Evolutionary conservation across 306 rosid species (phyloP).

Genomic region (Oxytropis ochrocephala): DNA sequence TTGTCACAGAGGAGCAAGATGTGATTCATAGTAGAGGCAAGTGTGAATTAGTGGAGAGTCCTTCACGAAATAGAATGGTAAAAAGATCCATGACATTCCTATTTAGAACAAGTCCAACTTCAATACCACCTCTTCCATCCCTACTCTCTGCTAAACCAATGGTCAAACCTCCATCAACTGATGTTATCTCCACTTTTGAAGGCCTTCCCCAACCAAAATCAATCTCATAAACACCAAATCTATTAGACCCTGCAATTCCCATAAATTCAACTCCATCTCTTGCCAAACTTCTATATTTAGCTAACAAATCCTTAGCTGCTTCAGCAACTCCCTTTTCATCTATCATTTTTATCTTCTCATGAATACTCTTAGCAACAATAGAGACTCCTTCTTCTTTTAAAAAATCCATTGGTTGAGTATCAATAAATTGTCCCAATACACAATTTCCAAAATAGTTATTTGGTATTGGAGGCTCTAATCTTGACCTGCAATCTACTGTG

Average conservation of each 20-base stretch:
- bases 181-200: conserved; percentile 33
- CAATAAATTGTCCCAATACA: not conserved
- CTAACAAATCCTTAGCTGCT: not conserved
- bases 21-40: too few species aligned
- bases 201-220: conserved; percentile 58
- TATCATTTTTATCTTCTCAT: not conserved
- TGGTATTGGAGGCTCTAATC: conserved; percentile 17
- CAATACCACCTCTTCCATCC: conserved; percentile 28
- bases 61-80: not conserved
- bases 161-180: conserved; percentile 15
- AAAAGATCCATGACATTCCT: conserved; percentile 8
- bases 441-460: conserved; percentile 24
- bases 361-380: conserved; percentile 1
- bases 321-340: not conserved
- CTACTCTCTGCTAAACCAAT: conserved; percentile 24
- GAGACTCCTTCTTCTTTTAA: conserved; percentile 8
- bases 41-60: too few species aligned
- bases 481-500: not conserved
- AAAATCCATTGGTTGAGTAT: not conserved
- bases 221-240: conserved; percentile 31
- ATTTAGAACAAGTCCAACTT: conserved; percentile 24
- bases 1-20: too few species aligned
- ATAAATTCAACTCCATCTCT: not conserved
- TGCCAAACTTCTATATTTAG: not conserved
- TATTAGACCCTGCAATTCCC: conserved; percentile 35